A percentile compares a stretch with the other conserved stretches of the same genome.
phyloP scores from a whole-genome alignment of 495 filamentous ascomycete genomes.

The Penicillium bovifimosum region DNA sequence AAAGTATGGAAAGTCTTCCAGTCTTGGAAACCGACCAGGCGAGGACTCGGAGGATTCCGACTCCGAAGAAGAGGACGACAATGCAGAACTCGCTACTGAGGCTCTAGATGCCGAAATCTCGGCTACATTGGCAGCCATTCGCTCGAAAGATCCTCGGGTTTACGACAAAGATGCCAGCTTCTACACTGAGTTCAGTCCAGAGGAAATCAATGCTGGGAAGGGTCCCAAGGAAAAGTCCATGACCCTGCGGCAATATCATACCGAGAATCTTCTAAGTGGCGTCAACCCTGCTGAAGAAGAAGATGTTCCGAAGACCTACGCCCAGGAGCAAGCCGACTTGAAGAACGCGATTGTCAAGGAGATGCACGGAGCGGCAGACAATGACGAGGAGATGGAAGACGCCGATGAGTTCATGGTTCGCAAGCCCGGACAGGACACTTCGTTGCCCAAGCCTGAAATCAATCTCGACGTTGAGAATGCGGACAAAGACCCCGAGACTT shows the following conservation, averaged over 20 bases:
- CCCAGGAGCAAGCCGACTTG: slow-evolving; percentile 77
- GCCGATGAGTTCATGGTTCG: slow-evolving; percentile 68
- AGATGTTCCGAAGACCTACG: slow-evolving; percentile 61
- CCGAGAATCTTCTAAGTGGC: slow-evolving; percentile 70
- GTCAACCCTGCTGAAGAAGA: slow-evolving; percentile 52
- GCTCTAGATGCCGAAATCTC: slow-evolving; percentile 81
- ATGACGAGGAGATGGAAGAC: slow-evolving; percentile 53
- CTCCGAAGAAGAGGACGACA: slow-evolving; percentile 84
- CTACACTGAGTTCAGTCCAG: slow-evolving; percentile 57
- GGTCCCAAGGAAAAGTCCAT: slow-evolving; percentile 75
- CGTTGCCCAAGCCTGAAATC: slow-evolving; percentile 42
- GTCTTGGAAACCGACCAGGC: slow-evolving; percentile 28
- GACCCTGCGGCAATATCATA: slow-evolving; percentile 84
- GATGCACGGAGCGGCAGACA: slow-evolving; percentile 60
- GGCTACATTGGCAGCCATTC: slow-evolving; percentile 78
- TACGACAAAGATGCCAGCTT: slow-evolving; percentile 78
- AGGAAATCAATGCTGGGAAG: slow-evolving; percentile 25
- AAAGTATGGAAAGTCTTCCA: slow-evolving; percentile 61
- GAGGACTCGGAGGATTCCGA: slow-evolving; percentile 33
- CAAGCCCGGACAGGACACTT: slow-evolving; percentile 37
- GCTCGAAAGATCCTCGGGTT: slow-evolving; percentile 80
- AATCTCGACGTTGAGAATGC: slow-evolving; percentile 66
- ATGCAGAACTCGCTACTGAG: slow-evolving; percentile 74
- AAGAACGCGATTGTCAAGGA: slow-evolving; percentile 70
- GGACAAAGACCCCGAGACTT: slow-evolving; percentile 85